Base-by-base conservation (phyloP, 441 rosid species). In the Metrosideros polymorpha region DNA sequence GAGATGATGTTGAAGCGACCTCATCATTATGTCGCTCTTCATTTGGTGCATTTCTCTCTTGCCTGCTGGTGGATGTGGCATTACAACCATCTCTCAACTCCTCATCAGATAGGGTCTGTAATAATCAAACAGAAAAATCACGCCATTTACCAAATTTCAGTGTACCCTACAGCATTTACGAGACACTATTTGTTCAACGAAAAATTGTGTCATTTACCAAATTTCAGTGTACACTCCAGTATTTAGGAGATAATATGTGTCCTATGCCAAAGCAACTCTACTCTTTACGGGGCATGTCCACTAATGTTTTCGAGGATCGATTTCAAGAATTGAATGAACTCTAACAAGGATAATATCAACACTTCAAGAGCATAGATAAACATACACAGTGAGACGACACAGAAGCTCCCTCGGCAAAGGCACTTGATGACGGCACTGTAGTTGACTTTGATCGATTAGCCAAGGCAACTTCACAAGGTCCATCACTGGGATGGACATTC, bases 401-500 rank as follows among this genome's bases (percentile, higher is more conserved):
- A 35, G 79, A 39, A 39, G 79, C 47, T 71, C 79, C 79, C 79
- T 39, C 27, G 15, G 79, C 47, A 39, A 71, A 71, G n/a, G 3
- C n/a, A 24, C 42, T 39, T 39, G 85, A 87, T n/a, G 86, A 86
- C 14, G 3, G 50, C 79, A 71, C 79, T 39, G 47, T 39, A 22
- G 47, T 71, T 71, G 79, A 71, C 79, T 71, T 71, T 71, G 79
- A 39, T 59, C 43, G 84, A 87, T 83, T 86, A 0, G 47, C 71
- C 25, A 92, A 85, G 57, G 63, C 43, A 85, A 86, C 89, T 50
- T 89, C 86, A 84, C 83, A 61, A 42, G 86, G 50, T 83, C 52
- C 52, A 61, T 84, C 86, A 75, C 83, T 30, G 32, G 92, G 86
- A 86, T 75, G 83, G 83, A 86, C 89, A 86, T 63, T 88, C 86